phyloP scores from a whole-genome alignment of 805 yeast genomes.

The Kuraishia ogatae region DNA sequence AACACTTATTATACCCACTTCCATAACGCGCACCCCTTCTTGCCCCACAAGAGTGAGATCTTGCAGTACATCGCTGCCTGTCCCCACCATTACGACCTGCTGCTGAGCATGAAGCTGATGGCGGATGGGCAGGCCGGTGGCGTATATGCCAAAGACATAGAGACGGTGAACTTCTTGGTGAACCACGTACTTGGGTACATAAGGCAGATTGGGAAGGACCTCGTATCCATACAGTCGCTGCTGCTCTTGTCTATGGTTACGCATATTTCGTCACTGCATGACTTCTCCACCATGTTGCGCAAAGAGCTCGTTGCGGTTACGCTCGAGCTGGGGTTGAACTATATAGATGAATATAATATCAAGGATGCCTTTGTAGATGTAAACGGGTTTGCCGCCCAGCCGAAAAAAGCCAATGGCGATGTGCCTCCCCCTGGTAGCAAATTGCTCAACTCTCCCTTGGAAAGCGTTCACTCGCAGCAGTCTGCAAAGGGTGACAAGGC shows the following conservation, averaged over 20 bases:
- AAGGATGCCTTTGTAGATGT: slow-evolving; percentile 22
- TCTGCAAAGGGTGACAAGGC: neutral
- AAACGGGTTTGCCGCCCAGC: slow-evolving; percentile 18
- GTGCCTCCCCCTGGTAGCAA: too few species aligned
- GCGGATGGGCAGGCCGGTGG: slow-evolving; percentile 37
- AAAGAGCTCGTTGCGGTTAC: slow-evolving; percentile 31
- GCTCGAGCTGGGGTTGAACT: slow-evolving; percentile 27
- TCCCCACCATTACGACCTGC: slow-evolving; percentile 29
- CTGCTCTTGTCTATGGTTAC: slow-evolving; percentile 32
- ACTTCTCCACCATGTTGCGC: slow-evolving; percentile 32
- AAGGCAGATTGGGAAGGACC: slow-evolving; percentile 28
- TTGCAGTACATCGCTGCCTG: slow-evolving; percentile 22
- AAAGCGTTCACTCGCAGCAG: neutral
- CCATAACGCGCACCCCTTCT: slow-evolving; percentile 37
- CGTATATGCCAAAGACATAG: slow-evolving; percentile 28
- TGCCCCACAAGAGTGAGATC: slow-evolving; percentile 31
- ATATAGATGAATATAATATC: slow-evolving; percentile 24
- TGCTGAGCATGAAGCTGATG: slow-evolving; percentile 37
- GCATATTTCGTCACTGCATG: slow-evolving; percentile 45
- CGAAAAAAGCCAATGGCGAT: neutral
- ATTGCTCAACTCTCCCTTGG: neutral
- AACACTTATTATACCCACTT: slow-evolving; percentile 27
- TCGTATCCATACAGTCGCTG: slow-evolving; percentile 33
- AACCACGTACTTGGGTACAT: slow-evolving; percentile 22
- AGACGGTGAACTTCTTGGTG: slow-evolving; percentile 28